Evolutionary conservation across 345 rosid genomes (phyloP).

Genomic region (Mercurialis annua): DNA sequence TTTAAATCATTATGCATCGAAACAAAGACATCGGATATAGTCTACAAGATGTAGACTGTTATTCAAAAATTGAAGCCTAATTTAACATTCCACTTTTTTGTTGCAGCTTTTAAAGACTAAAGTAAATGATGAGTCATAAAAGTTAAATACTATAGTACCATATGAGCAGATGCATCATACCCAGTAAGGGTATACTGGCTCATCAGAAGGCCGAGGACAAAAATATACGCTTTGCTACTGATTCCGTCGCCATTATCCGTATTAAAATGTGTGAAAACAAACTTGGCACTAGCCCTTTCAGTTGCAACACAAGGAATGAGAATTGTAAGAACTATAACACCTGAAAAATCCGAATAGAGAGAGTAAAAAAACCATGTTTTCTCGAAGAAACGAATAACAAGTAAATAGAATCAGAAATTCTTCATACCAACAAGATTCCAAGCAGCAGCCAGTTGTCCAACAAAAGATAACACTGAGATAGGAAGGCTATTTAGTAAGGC

Average conservation of each 20-base stretch:
- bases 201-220: slow-evolving; percentile 88
- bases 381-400: not conserved
- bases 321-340: slow-evolving; percentile 73
- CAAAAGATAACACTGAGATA: slow-evolving; percentile 67
- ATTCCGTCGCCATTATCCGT: slow-evolving; percentile 77
- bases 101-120: not conserved
- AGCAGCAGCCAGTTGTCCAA: slow-evolving; percentile 88
- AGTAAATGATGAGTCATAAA: not conserved
- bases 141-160: slow-evolving; percentile 52
- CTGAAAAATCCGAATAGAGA: slow-evolving; percentile 33
- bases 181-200: slow-evolving; percentile 92
- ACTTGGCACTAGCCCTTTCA: slow-evolving; percentile 78
- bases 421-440: slow-evolving; percentile 81
- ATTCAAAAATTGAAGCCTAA: too few relatives aligned
- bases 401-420: slow-evolving; percentile 6
- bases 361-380: not conserved
- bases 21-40: not conserved
- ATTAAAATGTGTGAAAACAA: slow-evolving; percentile 83
- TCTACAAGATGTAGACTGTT: too few relatives aligned
- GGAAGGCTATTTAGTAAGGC: slow-evolving; percentile 84
- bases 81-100: not conserved
- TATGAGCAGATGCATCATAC: slow-evolving; percentile 95
- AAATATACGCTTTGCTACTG: slow-evolving; percentile 59
- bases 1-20: not conserved
- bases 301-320: slow-evolving; percentile 73